Base-by-base conservation (phyloP, 305 asterid species). In the Nicotiana rustica region DNA sequence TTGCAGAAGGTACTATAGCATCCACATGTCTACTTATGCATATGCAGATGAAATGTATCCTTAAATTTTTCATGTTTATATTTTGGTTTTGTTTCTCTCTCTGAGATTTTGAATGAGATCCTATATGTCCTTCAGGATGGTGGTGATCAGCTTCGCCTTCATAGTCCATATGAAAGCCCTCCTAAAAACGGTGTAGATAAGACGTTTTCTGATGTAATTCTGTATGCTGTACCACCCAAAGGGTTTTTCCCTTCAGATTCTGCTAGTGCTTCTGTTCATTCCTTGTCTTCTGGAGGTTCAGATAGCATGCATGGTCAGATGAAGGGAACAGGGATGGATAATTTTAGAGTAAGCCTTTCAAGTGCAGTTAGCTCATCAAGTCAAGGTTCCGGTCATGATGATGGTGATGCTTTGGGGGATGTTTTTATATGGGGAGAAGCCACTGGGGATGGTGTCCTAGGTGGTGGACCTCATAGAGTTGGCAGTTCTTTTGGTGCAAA, bases 341-440 rank as follows among this genome's bases (percentile, higher is more conserved):
- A 95, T 86, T 90, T 93, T 87, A 89, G 97, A 82, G 94, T 93
- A 79, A 93, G 97, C 89, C 94, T 93, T 86, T 93, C 97, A 82
- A 93, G 97, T 88, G 97, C 97, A 65, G 95, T 92, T 84, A 92
- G 97, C 89, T 92, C 97, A 66, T 92, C 97, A 52, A 92, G 95
- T 85, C 95, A 93, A 84, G 95, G 97, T 85, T 93, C 97, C 83
- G 95, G 97, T 85, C 97, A 91, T 83, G 97, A 90, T 88, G 97
- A 93, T 67, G 91, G 93, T 86, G 97, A 93, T 80, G 90, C 97
- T 77, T 81, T 93, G 83, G 95, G 95, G 9, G 97, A 93, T 83
- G 93, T 93, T 89, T 93, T 89, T 87, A 84, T 93, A 82, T 93
- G 97, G 97, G 97, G 97, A 64, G 97, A 93, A 90, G 89, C 93